Evolutionary conservation across 805 yeast genomes (phyloP), one percentile per base, ranked within the genome.

Genomic region (Wickerhamiella spandovensis): DNA sequence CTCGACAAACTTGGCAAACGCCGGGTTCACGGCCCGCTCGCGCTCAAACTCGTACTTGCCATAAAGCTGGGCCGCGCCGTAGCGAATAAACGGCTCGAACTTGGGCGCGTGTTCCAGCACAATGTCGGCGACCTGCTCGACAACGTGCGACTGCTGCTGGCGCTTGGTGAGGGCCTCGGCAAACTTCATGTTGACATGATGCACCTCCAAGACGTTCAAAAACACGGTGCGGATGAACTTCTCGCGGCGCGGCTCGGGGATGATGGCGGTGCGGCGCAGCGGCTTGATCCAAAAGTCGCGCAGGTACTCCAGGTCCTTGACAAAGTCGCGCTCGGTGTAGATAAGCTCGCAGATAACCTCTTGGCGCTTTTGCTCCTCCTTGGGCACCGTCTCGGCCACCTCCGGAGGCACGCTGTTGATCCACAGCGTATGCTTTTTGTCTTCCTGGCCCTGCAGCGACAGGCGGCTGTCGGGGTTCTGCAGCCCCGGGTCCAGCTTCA

Each of bases 281-380:
- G 97, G 96, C 67, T 86, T 78, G 64, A 92, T 89, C 79, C 95
- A 92, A 57, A 84, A 87, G 64, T 92, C 97, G 43, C 95, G 79
- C 59, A 92, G 74, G 56, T 89, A 85, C 65, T 92, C 98, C 60
- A 92, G 72, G 61, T 92, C 95, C 67, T 88, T 89, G 48, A 92
- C 95, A 65, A 89, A 92, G 57, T 92, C 95, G 52, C 97, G 77
- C 69, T 92, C 97, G 1, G 97, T 90, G 56, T 84, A 84, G 47
- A 87, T 84, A 30, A 89, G 82, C 67, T 92, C 98, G 68, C 87
- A 90, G 45, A 92, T 92, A 55, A 89, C 81, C 61, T 92, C 98
- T 66, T 92, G 98, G 55, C 97, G 77, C 69, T 87, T 87, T 59
- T 85, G 82, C 63, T 92, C 98, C 48, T 71, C 76, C 58, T 86